Evolutionary conservation across 106 monocot genomes (phyloP), one percentile per base, ranked within the genome.

Genomic region (Phalaenopsis equestris): DNA sequence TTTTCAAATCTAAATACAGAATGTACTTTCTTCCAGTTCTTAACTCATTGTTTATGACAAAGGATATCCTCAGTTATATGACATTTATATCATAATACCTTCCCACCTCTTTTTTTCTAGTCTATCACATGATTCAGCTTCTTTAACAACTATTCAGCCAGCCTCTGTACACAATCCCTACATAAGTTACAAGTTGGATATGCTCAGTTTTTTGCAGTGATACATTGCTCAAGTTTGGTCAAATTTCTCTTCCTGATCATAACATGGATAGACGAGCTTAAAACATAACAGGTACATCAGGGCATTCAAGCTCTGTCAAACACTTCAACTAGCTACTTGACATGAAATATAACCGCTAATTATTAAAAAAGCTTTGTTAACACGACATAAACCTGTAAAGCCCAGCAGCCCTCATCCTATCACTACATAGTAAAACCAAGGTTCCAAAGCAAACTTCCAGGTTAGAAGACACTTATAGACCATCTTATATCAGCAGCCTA

Each of bases 381-480:
- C 70, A 39, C 43, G 6, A 45, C 6, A 45, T 70, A 70, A 70
- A 39, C 70, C 12, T 38, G 70, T 36, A 70, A 38, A 14, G 38
- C 70, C 14, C 70, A 10, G 37, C 38, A 61, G 23, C 8, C 23
- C 12, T 15, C 30, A 70, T 3, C 9, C 70, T 70, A 70, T 38
- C 19, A 70, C 39, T 7, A 37, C 9, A 70, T 37, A 70, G 10
- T 11, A 70, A 70, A 70, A 70, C 2, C 70, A 70, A 10, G 38
- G 5, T 39, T 14, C 14, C 70, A 70, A 21, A 36, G 30, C 5
- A 52, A 52, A 3, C 38, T 70, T 10, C 1, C 19, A 70, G 70
- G 37, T 70, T 70, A 37, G 70, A 70, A 36, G 38, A 70, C 70
- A 70, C 38, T 37, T 70, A n/a, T 64, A 64, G 64, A 64, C 21